Evolutionary conservation across 2,329 filamentous ascomycete species (phyloP).

Genomic region (Reticulascus tulasneorum): DNA sequence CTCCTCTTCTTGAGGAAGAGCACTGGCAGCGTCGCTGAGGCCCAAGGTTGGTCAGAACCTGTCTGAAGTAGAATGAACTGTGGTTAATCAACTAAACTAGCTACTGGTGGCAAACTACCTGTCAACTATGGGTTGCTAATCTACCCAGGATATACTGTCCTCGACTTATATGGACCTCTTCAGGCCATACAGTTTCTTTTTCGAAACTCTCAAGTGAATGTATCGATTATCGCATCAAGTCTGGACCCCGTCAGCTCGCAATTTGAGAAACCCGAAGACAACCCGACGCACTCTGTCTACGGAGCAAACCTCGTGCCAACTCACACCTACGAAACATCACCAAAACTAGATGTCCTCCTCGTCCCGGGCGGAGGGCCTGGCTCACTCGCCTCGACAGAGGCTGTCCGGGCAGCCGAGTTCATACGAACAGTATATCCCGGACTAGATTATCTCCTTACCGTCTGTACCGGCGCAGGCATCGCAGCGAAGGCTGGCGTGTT

Average conservation of each 20-base stretch:
- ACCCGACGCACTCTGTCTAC: slow-evolving; percentile 7
- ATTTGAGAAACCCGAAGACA: neutral
- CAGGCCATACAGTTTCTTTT: slow-evolving; percentile 27
- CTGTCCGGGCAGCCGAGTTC: slow-evolving; percentile 38
- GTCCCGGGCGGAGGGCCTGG: slow-evolving; percentile 46
- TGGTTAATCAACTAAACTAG: no score
- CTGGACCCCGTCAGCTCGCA: slow-evolving; percentile 12
- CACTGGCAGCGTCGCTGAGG: no score
- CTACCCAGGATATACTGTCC: slow-evolving; percentile 30
- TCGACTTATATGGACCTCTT: slow-evolving; percentile 34
- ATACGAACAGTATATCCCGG: slow-evolving; percentile 30
- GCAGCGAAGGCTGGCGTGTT: slow-evolving; percentile 49
- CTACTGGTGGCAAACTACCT: no score
- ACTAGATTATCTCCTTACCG: slow-evolving; percentile 46
- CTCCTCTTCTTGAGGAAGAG: no score
- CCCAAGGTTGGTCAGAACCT: no score
- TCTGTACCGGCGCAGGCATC: slow-evolving; percentile 54
- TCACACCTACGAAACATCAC: slow-evolving; percentile 39
- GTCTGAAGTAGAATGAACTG: no score
- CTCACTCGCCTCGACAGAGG: slow-evolving; percentile 21
- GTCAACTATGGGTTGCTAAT: slow-evolving; percentile 27
- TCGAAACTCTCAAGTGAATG: slow-evolving; percentile 8
- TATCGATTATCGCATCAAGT: slow-evolving; percentile 13
- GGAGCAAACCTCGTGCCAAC: slow-evolving; percentile 18
- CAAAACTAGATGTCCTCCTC: slow-evolving; percentile 49